Percentiles rank a stretch among this genome's conserved stretches.
Evolutionary conservation across 129 eudicot genomes (phyloP).

Genomic region (Daucus carota): DH1_v3.0 NC_030381.2:41368501-41369000

Average conservation of each 20-base stretch:
- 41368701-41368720: conserved; percentile 57
- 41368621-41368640: conserved; percentile 67
- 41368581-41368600: conserved; percentile 61
- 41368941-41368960: conserved; percentile 24
- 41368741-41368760: conserved; percentile 49
- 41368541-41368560: conserved; percentile 52
- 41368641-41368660: conserved; percentile 64
- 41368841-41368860: conserved; percentile 36
- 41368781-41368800: conserved; percentile 50
- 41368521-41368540: conserved; percentile 72
- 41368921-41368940: conserved; percentile 31
- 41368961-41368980: conserved; percentile 35
- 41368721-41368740: conserved; percentile 74
- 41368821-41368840: conserved; percentile 62
- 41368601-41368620: conserved; percentile 54
- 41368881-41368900: conserved; percentile 33
- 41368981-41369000: conserved; percentile 44
- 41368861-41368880: conserved; percentile 34
- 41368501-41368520: conserved; percentile 72
- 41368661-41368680: conserved; percentile 71
- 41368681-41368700: conserved; percentile 59
- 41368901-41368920: conserved; percentile 49
- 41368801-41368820: conserved; percentile 72
- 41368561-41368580: conserved; percentile 45
- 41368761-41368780: conserved; percentile 57